Evolutionary conservation across 495 filamentous ascomycete species (phyloP).

Genomic region (Amphirosellinia nigrospora): DNA sequence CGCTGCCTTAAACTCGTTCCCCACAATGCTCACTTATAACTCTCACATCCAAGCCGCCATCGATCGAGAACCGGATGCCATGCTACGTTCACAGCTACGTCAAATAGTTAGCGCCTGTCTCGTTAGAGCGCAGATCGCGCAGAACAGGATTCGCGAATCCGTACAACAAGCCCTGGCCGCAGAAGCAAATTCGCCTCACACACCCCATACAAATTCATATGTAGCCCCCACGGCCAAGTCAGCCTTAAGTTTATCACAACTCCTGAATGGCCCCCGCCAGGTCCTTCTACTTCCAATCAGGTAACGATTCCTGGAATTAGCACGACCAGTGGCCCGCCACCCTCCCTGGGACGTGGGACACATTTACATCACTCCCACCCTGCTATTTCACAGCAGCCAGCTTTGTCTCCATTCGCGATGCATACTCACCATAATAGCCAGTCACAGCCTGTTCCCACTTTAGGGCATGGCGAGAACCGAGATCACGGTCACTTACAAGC

Average conservation of each 20-base stretch:
- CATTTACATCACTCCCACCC: conserved; percentile 14
- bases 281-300: conserved; percentile 5
- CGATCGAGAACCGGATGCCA: conserved; percentile 47
- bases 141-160: conserved; percentile 43
- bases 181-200: conserved; percentile 26
- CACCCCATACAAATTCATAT: conserved; percentile 21
- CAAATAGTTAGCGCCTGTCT: conserved; percentile 49
- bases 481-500: conserved; percentile 24
- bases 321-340: neutral
- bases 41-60: conserved; percentile 49
- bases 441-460: conserved; percentile 18
- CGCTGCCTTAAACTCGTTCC: conserved; percentile 50
- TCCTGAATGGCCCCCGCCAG: conserved; percentile 20
- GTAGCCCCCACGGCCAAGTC: conserved; percentile 20
- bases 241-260: conserved; percentile 26
- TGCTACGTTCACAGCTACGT: conserved; percentile 49
- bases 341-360: neutral
- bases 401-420: conserved; percentile 1
- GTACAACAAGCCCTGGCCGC: conserved; percentile 38
- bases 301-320: neutral
- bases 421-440: conserved; percentile 4
- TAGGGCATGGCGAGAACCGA: conserved; percentile 4
- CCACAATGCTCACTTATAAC: conserved; percentile 50
- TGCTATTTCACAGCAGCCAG: conserved; percentile 4
- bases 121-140: conserved; percentile 52